phyloP scores from a whole-genome alignment of 768 basidiomycete genomes.

The Amanita thiersii region DNA sequence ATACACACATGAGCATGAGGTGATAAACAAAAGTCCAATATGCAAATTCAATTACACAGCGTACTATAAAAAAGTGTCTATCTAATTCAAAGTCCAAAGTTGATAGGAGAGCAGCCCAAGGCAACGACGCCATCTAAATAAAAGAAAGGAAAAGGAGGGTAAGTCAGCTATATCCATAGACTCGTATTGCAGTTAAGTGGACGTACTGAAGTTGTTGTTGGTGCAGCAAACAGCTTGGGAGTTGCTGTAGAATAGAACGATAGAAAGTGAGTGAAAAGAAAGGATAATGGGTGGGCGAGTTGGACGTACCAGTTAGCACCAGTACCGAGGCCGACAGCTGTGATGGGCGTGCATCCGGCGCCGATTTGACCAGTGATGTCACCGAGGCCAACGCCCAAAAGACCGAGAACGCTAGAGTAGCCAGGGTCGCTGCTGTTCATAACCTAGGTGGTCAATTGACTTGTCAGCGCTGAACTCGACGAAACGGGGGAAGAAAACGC shows the following conservation, averaged over 20 bases:
- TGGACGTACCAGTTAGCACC: slow-evolving; percentile 11
- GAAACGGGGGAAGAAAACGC: no score
- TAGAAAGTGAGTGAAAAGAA: neutral
- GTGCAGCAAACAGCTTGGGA: slow-evolving; percentile 15
- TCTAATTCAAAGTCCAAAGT: slow-evolving; percentile 11
- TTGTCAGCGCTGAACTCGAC: no score
- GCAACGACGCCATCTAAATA: slow-evolving; percentile 10
- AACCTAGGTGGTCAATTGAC: no score
- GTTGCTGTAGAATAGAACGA: slow-evolving; percentile 5
- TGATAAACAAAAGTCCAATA: no score
- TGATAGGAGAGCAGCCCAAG: slow-evolving; percentile 13
- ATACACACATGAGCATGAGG: no score
- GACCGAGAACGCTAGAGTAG: slow-evolving; percentile 8
- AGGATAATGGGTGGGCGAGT: neutral
- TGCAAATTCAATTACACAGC: no score
- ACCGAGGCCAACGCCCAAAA: slow-evolving; percentile 11
- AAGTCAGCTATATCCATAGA: neutral
- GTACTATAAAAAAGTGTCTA: no score
- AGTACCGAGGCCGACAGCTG: slow-evolving; percentile 11
- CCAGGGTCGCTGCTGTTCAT: slow-evolving; percentile 5
- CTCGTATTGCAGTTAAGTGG: no score
- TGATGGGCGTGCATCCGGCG: slow-evolving; percentile 13
- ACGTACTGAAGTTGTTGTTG: slow-evolving; percentile 13
- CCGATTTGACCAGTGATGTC: slow-evolving; percentile 10
- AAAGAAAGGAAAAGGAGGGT: no score